phyloP scores from a whole-genome alignment of 441 rosid species.

The Arabidopsis hybrid region DNA sequence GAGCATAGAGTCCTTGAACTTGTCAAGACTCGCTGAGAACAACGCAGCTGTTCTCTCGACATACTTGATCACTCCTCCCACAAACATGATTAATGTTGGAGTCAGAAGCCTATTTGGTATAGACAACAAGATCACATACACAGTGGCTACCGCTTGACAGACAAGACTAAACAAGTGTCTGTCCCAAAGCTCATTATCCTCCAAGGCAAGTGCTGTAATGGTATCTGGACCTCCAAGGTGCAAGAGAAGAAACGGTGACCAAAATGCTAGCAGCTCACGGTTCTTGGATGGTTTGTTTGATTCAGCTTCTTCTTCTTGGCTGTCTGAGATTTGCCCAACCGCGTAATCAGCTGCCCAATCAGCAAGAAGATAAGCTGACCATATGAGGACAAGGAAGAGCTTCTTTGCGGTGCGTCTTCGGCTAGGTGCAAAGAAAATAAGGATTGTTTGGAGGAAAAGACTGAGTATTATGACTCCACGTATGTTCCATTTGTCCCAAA shows the following conservation, averaged over 20 bases:
- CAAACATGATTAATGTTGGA: slow-evolving; percentile 49
- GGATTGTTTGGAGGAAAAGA: slow-evolving; percentile 55
- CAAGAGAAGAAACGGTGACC: slow-evolving; percentile 71
- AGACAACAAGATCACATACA: slow-evolving; percentile 54
- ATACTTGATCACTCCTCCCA: slow-evolving; percentile 61
- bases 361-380: slow-evolving; percentile 64
- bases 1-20: slow-evolving; percentile 60
- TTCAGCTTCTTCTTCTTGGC: slow-evolving; percentile 33
- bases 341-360: slow-evolving; percentile 62
- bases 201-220: slow-evolving; percentile 70
- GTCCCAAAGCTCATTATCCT: slow-evolving; percentile 70
- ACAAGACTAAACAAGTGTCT: slow-evolving; percentile 57
- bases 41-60: slow-evolving; percentile 59
- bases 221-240: slow-evolving; percentile 86
- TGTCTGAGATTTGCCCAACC: slow-evolving; percentile 58
- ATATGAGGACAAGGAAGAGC: slow-evolving; percentile 44
- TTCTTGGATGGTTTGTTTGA: slow-evolving; percentile 14
- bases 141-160: slow-evolving; percentile 51
- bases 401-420: slow-evolving; percentile 46
- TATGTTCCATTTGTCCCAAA: slow-evolving; percentile 57
- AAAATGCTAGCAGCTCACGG: slow-evolving; percentile 54
- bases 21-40: slow-evolving; percentile 61
- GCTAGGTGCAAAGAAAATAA: slow-evolving; percentile 51
- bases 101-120: slow-evolving; percentile 44
- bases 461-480: slow-evolving; percentile 54